Percentiles rank a stretch among this genome's conserved stretches.
phyloP scores from a whole-genome alignment of 2,329 filamentous ascomycete genomes.

The Amylocarpus encephaloides region DNA sequence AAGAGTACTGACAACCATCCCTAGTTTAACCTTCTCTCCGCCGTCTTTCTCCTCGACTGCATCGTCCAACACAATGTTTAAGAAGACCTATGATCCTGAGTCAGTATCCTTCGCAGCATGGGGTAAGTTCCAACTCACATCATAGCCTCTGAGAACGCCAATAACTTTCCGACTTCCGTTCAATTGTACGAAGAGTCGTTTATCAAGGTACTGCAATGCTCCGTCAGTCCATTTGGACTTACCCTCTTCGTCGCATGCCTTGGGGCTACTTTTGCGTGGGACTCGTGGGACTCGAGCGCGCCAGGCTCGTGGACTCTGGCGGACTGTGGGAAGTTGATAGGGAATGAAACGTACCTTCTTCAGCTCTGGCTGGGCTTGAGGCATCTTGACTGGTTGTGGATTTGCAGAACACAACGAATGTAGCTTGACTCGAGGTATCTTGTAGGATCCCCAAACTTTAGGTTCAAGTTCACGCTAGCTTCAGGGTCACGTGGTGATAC shows the following conservation, averaged over 20 bases:
- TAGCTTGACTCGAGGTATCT: constrained; percentile 5
- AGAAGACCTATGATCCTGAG: constrained; percentile 64
- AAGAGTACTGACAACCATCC: constrained; percentile 71
- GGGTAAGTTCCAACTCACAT: constrained; percentile 50
- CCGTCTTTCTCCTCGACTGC: constrained; percentile 90
- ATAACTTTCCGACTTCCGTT: constrained; percentile 98
- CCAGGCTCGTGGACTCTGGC: background rate
- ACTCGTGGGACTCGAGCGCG: background rate
- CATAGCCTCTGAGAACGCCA: constrained; percentile 88
- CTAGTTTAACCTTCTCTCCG: constrained; percentile 82
- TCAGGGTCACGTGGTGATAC: constrained; percentile 27
- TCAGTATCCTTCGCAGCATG: constrained; percentile 18
- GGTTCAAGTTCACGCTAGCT: constrained; percentile 11
- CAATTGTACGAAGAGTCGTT: constrained; percentile 93
- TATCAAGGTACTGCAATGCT: constrained; percentile 82
- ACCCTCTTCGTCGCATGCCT: constrained; percentile 3
- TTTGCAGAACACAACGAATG: constrained; percentile 1
- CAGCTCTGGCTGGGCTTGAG: constrained; percentile 96
- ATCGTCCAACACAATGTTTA: constrained; percentile 97
- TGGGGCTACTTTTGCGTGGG: constrained; percentile 4
- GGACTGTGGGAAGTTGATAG: background rate
- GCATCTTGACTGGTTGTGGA: constrained; percentile 54
- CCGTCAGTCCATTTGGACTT: constrained; percentile 21
- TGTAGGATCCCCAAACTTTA: constrained; percentile 1
- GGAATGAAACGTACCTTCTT: constrained; percentile 68